Percentiles rank a stretch among this genome's conserved stretches.
Evolutionary conservation across 2,329 filamentous ascomycete genomes (phyloP).

Genomic region (Keithomyces neogunnii): DNA sequence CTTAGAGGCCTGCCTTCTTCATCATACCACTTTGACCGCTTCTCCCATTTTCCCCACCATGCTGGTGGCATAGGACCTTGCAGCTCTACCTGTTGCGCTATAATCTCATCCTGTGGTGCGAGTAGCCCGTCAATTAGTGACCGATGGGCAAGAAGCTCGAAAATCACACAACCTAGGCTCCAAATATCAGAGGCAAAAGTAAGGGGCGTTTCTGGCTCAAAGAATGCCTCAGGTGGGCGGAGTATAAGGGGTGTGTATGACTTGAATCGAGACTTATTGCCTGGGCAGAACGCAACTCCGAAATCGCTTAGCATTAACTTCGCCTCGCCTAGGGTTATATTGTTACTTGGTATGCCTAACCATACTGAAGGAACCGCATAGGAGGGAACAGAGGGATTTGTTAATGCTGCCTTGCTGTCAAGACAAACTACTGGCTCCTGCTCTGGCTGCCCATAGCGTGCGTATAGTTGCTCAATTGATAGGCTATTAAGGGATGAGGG

Average conservation of each 20-base stretch:
- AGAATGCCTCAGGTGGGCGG: conserved; percentile 25
- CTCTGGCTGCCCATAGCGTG: conserved; percentile 13
- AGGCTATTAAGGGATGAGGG: conserved; percentile 13
- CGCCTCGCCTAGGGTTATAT: conserved; percentile 17
- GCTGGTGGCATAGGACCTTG: conserved; percentile 10
- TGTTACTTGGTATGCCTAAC: conserved; percentile 23
- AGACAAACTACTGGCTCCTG: conserved; percentile 12
- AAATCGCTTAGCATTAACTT: conserved; percentile 23
- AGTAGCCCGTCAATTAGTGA: conserved; percentile 13
- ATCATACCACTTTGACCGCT: conserved; percentile 13
- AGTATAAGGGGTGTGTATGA: conserved; percentile 5
- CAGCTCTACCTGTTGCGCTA: not conserved
- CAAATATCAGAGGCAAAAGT: conserved; percentile 28
- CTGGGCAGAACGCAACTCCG: conserved; percentile 24
- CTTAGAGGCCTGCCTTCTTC: conserved; percentile 9
- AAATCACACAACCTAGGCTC: conserved; percentile 29
- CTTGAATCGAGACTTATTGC: conserved; percentile 13
- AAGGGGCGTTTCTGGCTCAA: conserved; percentile 24
- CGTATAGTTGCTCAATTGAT: conserved; percentile 18
- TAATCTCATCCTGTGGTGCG: not conserved
- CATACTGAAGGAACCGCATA: conserved; percentile 22
- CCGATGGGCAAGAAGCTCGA: conserved; percentile 20
- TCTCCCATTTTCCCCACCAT: conserved; percentile 16
- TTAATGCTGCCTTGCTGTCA: conserved; percentile 8
- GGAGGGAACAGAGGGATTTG: conserved; percentile 17